phyloP scores from a whole-genome alignment of 2,329 filamentous ascomycete genomes.

The Trichoderma simmonsii region DNA sequence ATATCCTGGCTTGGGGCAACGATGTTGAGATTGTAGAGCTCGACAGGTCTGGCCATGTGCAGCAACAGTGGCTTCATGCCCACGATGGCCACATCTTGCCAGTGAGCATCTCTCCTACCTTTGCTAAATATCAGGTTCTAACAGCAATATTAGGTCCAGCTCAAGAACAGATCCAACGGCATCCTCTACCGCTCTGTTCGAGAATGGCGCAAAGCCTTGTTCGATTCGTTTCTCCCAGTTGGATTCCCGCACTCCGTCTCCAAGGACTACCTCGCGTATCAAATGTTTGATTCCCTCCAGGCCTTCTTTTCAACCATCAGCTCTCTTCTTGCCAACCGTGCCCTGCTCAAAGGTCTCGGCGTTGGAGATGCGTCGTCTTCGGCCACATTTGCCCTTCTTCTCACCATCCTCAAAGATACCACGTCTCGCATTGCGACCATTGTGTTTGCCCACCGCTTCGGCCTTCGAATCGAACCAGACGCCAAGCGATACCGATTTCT shows the following conservation, averaged over 20 bases:
- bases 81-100: conserved; percentile 26
- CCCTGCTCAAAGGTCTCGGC: conserved; percentile 75
- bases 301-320: conserved; percentile 82
- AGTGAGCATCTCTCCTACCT: conserved; percentile 23
- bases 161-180: conserved; percentile 24
- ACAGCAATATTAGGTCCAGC: conserved; percentile 24
- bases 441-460: conserved; percentile 77
- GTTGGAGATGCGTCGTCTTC: conserved; percentile 78
- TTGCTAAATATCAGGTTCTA: not conserved
- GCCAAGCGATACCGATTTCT: conserved; percentile 87
- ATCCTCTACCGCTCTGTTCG: conserved; percentile 30
- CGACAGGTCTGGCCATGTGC: conserved; percentile 37
- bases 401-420: conserved; percentile 79
- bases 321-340: conserved; percentile 73
- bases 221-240: conserved; percentile 75
- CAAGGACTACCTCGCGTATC: conserved; percentile 75
- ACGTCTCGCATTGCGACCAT: conserved; percentile 82
- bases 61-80: conserved; percentile 35
- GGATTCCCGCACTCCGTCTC: conserved; percentile 89
- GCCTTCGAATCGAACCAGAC: conserved; percentile 80
- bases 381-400: conserved; percentile 74
- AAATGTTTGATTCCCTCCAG: conserved; percentile 70
- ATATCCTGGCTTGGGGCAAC: conserved; percentile 24
- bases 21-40: conserved; percentile 36
- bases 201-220: conserved; percentile 44